Percentiles rank a stretch among this genome's conserved stretches.
Evolutionary conservation across 495 filamentous ascomycete genomes (phyloP).

Genomic region (Hypomontagnella submonticulosa): DNA sequence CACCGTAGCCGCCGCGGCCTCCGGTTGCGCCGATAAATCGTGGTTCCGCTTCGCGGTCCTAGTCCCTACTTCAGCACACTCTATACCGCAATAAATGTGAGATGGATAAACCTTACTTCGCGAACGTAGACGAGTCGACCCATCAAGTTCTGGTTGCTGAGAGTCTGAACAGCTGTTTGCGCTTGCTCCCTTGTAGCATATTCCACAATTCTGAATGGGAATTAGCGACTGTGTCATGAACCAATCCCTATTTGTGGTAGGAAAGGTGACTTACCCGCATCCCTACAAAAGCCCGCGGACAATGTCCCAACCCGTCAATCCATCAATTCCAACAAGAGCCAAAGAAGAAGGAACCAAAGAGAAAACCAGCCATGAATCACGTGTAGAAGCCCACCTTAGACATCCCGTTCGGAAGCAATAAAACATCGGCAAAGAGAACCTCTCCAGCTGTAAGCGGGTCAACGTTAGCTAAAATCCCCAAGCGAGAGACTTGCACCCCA

Average conservation of each 20-base stretch:
- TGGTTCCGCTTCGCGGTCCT: constrained; percentile 97
- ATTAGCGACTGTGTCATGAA: constrained; percentile 7
- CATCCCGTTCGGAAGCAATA: constrained; percentile 99
- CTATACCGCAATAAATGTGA: constrained; percentile 18
- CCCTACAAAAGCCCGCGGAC: constrained; percentile 93
- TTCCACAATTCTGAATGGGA: constrained; percentile 89
- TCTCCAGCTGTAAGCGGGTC: constrained; percentile 79
- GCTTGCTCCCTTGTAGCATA: constrained; percentile 99
- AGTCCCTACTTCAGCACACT: constrained; percentile 37
- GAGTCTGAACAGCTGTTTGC: constrained; percentile 94
- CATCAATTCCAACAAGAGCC: constrained; percentile 90
- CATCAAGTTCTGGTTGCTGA: constrained; percentile 99
- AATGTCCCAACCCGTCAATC: constrained; percentile 99
- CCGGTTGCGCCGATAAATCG: constrained; percentile 83
- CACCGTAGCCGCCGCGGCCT: constrained; percentile 74
- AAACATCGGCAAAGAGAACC: constrained; percentile 99
- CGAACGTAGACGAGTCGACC: constrained; percentile 97
- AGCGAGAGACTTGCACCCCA: not conserved
- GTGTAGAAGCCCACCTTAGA: constrained; percentile 99
- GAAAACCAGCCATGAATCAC: constrained; percentile 88
- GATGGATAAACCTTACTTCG: constrained; percentile 71
- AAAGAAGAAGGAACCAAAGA: constrained; percentile 71
- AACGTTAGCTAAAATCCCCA: constrained; percentile 17
- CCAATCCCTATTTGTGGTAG: not conserved
- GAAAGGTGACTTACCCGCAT: constrained; percentile 86